Evolutionary conservation across 2,329 filamentous ascomycete genomes (phyloP), one percentile per base, ranked within the genome.

Genomic region (Hymenoscyphus occultus): DNA sequence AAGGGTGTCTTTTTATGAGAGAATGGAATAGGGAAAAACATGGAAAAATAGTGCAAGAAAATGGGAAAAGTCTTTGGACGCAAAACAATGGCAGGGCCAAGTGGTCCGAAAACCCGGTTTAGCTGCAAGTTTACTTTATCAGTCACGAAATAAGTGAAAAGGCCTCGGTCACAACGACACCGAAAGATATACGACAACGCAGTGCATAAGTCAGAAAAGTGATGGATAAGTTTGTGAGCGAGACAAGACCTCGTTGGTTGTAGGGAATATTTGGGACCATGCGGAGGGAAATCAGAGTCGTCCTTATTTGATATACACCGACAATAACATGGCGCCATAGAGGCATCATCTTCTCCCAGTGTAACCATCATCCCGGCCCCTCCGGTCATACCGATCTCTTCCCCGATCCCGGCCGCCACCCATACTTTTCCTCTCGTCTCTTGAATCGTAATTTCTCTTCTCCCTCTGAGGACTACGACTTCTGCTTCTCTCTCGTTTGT

Each of bases 401-500:
- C 66, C 64, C 59, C 64, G 48, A 56, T 68, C 71, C 67, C 67
- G 65, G 40, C 65, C 65, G 42, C 66, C 65, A 51, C 68, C 69
- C 35, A 54, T 28, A 28, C 19, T 19, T 19, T 62, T 61, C 5
- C 67, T 56, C 56, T 69, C 65, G 62, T 71, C 68, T 65, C 71
- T 69, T 5, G 68, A 68, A 56, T 69, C 64, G 61, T 71, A 65
- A 19, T 68, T 35, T 45, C 59, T 61, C 40, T 64, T 66, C 9
- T 72, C 66, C 28, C 64, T 65, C 13, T 67, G 66, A 1, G 75
- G 75, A 61, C 75, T 76, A 45, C 73, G 71, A 70, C 75, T 74
- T 60, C 75, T 73, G 62, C 72, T 76, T 42, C 73, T 66, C 64
- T 73, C 71, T 42, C 70, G 72, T 51, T 67, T 72, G 42, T 72